Conservation (phyloP, 2,329 filamentous ascomycete genomes). For the Ceratocystis harringtonii region DNA sequence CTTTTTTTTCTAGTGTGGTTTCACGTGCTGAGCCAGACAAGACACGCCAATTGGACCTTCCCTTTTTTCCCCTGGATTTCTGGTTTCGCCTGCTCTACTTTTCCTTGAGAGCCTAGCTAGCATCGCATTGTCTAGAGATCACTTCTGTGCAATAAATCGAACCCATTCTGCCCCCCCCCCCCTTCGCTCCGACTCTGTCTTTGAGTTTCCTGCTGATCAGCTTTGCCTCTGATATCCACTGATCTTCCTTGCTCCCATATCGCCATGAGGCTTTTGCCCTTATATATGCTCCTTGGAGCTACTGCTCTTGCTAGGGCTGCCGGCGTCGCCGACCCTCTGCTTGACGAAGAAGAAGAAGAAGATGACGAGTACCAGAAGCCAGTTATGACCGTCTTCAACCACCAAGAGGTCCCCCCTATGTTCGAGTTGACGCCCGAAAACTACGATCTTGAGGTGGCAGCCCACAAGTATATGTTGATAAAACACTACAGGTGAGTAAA, state of each 20-base stretch:
- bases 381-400: conserved; percentile 46
- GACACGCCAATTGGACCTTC: not conserved
- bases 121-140: not conserved
- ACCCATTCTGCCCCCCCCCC: not conserved
- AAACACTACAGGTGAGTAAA: conserved; percentile 53
- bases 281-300: conserved; percentile 34
- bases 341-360: conserved; percentile 26
- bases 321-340: conserved; percentile 17
- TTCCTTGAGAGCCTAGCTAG: not conserved
- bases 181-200: not conserved
- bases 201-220: too few relatives aligned
- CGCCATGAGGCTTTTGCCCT: conserved; percentile 32
- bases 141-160: not conserved
- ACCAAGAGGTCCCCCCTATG: conserved; percentile 49
- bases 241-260: conserved; percentile 4
- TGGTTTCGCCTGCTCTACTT: not conserved
- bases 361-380: conserved; percentile 15
- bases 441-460: conserved; percentile 41
- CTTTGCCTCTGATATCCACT: not conserved
- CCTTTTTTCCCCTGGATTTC: conserved; percentile 4
- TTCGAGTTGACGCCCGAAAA: conserved; percentile 43
- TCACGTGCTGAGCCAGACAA: not conserved
- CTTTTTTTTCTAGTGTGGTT: conserved; percentile 16
- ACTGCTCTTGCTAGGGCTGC: conserved; percentile 26
- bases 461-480: conserved; percentile 38